These are phyloP conservation scores for Serendipita sp. DNA, from an alignment of 1,284 basidiomycete genomes.

Conservation along the genomic window DNA sequence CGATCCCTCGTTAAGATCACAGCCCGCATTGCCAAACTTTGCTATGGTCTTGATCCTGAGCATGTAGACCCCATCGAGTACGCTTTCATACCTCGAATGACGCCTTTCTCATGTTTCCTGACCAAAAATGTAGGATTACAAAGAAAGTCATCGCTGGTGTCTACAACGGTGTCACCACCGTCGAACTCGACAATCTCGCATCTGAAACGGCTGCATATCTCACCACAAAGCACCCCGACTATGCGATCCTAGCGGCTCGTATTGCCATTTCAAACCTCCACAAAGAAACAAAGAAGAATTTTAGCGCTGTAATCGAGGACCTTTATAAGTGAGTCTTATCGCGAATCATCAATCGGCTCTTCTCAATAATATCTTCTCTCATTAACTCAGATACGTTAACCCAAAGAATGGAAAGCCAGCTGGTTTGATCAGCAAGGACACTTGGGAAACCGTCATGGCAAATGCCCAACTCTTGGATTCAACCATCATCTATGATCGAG, in stretches of 20 bases:
- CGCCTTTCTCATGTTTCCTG: neutral
- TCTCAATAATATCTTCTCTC: neutral
- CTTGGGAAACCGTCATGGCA: conserved; percentile 70
- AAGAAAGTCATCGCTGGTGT: conserved; percentile 95
- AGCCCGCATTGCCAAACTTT: conserved; percentile 85
- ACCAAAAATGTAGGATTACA: conserved; percentile 43
- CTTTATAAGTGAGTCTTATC: conserved; percentile 56
- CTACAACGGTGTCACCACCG: conserved; percentile 91
- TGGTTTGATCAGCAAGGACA: conserved; percentile 86
- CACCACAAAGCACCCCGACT: conserved; percentile 94
- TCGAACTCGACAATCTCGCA: conserved; percentile 92
- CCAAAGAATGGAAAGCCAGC: conserved; percentile 84
- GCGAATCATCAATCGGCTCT: neutral
- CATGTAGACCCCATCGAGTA: conserved; percentile 91
- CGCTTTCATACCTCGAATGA: conserved; percentile 19
- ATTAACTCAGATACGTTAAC: conserved; percentile 47
- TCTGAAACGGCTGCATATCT: conserved; percentile 96
- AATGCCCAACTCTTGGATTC: conserved; percentile 82
- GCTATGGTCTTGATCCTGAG: conserved; percentile 89
- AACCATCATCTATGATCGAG: conserved; percentile 94
- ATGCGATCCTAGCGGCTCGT: conserved; percentile 93
- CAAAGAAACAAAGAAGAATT: conserved; percentile 98
- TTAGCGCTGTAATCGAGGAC: conserved; percentile 84
- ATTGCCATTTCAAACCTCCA: conserved; percentile 98
- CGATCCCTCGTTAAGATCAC: conserved; percentile 47